A percentile compares a stretch with the other conserved stretches of the same genome.
Conservation (phyloP, 2,329 filamentous ascomycete species). For the Didymella segeticola region DNA sequence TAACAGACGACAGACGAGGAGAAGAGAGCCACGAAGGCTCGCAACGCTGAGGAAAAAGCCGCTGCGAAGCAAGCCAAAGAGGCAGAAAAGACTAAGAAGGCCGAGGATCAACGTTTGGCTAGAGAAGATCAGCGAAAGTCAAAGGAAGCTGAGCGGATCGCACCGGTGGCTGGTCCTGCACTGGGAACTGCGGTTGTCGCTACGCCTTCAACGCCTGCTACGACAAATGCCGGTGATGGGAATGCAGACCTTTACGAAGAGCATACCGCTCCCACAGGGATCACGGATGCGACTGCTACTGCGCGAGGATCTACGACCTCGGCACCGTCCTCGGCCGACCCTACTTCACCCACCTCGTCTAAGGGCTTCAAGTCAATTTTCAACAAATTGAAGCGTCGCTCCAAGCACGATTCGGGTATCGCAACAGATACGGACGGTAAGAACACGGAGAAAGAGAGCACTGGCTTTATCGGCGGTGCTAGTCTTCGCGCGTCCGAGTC, state of each 20-base stretch:
- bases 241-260: slow-evolving; percentile 33
- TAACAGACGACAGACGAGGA: slow-evolving; percentile 58
- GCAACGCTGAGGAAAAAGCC: slow-evolving; percentile 60
- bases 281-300: neutral
- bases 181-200: slow-evolving; percentile 14
- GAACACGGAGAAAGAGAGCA: slow-evolving; percentile 29
- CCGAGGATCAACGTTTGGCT: slow-evolving; percentile 59
- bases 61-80: slow-evolving; percentile 48
- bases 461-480: slow-evolving; percentile 55
- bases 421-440: slow-evolving; percentile 17
- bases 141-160: slow-evolving; percentile 38
- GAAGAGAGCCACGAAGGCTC: slow-evolving; percentile 56
- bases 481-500: slow-evolving; percentile 39
- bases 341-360: slow-evolving; percentile 35
- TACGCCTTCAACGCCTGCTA: slow-evolving; percentile 7
- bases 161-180: slow-evolving; percentile 2
- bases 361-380: slow-evolving; percentile 49
- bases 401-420: slow-evolving; percentile 36
- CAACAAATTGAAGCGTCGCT: slow-evolving; percentile 49
- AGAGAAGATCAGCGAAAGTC: slow-evolving; percentile 63
- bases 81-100: slow-evolving; percentile 57
- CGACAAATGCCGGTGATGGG: slow-evolving; percentile 6
- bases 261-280: slow-evolving; percentile 16
- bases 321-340: slow-evolving; percentile 19
- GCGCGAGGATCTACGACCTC: neutral